Evolutionary conservation across 2,329 filamentous ascomycete genomes (phyloP).

Genomic region (Colletotrichum lini): DNA sequence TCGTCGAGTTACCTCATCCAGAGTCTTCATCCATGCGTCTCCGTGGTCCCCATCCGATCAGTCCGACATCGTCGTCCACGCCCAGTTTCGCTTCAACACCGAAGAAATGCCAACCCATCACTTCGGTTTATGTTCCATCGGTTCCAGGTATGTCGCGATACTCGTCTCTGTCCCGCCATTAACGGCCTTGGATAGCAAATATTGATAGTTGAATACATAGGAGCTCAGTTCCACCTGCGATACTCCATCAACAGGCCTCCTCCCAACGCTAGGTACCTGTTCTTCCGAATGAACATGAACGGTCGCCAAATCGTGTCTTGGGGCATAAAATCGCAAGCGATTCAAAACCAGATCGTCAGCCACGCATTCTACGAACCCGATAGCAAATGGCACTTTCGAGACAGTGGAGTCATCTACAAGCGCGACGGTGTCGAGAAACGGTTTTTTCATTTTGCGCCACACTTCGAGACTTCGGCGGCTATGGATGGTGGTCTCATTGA

Average conservation of each 20-base stretch:
- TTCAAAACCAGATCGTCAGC: conserved; percentile 57
- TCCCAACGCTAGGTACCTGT: conserved; percentile 58
- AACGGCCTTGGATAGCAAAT: not conserved
- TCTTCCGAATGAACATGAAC: conserved; percentile 71
- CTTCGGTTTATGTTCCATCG: conserved; percentile 72
- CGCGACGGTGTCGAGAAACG: conserved; percentile 62
- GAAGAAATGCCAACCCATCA: conserved; percentile 56
- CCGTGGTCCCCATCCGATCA: conserved; percentile 38
- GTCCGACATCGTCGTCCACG: conserved; percentile 2
- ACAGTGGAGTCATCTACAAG: conserved; percentile 52
- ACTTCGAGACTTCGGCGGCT: conserved; percentile 56
- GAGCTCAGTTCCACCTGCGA: conserved; percentile 66
- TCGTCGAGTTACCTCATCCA: conserved; percentile 70
- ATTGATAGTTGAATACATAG: conserved; percentile 50
- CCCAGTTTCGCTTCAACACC: conserved; percentile 45
- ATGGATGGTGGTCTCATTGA: conserved; percentile 71
- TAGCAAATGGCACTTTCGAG: conserved; percentile 56
- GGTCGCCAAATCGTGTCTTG: conserved; percentile 66
- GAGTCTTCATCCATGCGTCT: conserved; percentile 62
- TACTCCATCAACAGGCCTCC: conserved; percentile 59
- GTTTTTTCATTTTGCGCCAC: conserved; percentile 64
- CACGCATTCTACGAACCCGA: conserved; percentile 65
- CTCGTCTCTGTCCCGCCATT: not conserved
- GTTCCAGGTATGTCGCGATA: conserved; percentile 59
- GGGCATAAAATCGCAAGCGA: conserved; percentile 60